Evolutionary conservation across 441 rosid species (phyloP).

Genomic region (Cnidoscolus chayamansa): DNA sequence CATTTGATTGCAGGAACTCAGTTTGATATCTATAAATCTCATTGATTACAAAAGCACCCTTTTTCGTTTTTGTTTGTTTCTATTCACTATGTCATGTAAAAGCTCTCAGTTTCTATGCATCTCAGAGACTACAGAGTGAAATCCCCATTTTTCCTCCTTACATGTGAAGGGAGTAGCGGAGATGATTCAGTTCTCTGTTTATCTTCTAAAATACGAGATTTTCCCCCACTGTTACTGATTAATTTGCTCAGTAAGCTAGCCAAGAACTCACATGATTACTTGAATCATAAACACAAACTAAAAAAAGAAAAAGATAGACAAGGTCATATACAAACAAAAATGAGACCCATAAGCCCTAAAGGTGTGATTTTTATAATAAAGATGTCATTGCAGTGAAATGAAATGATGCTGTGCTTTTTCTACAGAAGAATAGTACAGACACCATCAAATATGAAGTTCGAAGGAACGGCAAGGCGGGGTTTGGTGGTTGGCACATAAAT

Average conservation of each 20-base stretch:
- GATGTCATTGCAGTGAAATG: background rate
- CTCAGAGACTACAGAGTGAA: slow-evolving; percentile 16
- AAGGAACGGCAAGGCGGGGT: too few relatives aligned
- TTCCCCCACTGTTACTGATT: background rate
- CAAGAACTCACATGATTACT: slow-evolving; percentile 25
- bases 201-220: background rate
- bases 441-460: too few relatives aligned
- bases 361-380: background rate
- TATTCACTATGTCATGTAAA: slow-evolving; percentile 6
- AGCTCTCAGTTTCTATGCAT: slow-evolving; percentile 14
- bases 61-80: slow-evolving; percentile 3
- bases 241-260: slow-evolving; percentile 2
- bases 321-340: too few relatives aligned
- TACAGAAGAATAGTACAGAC: too few relatives aligned
- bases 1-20: background rate
- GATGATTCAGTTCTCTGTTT: background rate
- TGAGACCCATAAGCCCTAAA: background rate
- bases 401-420: too few relatives aligned
- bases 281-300: background rate
- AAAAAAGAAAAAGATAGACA: background rate
- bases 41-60: background rate
- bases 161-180: background rate
- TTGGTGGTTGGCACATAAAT: too few relatives aligned
- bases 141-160: background rate
- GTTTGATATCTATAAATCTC: background rate